Evolutionary conservation across 805 yeast species (phyloP), one percentile per base, ranked within the genome.

Genomic region (Candida adriatica): DNA sequence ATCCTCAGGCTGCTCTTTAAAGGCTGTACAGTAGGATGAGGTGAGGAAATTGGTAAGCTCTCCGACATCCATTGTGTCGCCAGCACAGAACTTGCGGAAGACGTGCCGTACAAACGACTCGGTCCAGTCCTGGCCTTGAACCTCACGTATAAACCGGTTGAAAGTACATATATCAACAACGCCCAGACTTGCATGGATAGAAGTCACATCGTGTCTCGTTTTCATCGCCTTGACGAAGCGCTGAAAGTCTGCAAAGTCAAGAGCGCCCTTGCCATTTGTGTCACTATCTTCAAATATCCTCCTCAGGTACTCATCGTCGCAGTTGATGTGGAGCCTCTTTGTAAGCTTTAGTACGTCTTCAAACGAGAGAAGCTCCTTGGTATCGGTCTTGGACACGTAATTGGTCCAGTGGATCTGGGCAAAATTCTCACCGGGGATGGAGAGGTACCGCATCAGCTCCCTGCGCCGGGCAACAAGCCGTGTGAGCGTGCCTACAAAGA

Each of bases 191-290:
- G 60, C 47, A 68, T 79, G 83, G 3, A 87, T 61, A 0, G 32
- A 41, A 1, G 42, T 43, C 2, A 88, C 57, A 37, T 88, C 97
- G 6, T 64, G 59, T 34, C 96, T 65, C 24, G 58, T 57, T 44
- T 85, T 81, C 27, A 90, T 57, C 4, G 72, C 55, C 26, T 72
- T 66, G 3, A 90, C 94, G 56, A 88, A 86, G 14, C 54, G 51
- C 49, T 83, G 80, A 55, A 90, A 90, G 42, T 84, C 86, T 3
- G 65, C 66, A 46, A 86, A 87, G 39, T 72, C 69, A 15, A 90
- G 58, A 17, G 66, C 66, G 1, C 73, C 73, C 13, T 68, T 66
- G 6, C 52, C 41, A 27, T 64, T 70, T 0, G 46, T 48, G 44
- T 76, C 86, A 3, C 77, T 79, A 16, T 56, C 55, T 14, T 61